A percentile compares a stretch with the other conserved stretches of the same genome.
Conservation (phyloP, 352 stramenopile genomes). For the Aphanomyces invadans region DNA sequence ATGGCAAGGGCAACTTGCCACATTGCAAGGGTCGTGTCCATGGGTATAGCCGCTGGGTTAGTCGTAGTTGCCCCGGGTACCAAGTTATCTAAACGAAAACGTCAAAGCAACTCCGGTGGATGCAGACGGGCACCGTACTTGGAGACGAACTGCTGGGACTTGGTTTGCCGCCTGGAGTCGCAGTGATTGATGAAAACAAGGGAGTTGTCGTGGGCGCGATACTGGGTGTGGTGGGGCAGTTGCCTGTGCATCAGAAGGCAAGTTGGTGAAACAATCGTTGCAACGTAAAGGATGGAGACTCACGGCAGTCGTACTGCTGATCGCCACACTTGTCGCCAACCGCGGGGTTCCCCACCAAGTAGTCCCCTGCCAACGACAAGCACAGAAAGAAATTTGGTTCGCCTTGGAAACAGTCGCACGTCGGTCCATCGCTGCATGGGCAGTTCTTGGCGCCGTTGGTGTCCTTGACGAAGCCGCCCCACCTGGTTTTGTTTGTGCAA, state of each 20-base stretch:
- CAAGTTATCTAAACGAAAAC: too few relatives aligned
- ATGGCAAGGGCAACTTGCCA: constrained; percentile 24
- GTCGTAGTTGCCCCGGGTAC: neutral
- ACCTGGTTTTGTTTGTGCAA: neutral
- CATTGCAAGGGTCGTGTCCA: neutral
- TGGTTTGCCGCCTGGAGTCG: neutral
- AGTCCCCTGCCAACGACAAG: neutral
- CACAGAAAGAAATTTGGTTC: neutral
- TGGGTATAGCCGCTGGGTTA: neutral
- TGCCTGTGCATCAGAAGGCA: neutral
- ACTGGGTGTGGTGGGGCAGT: neutral
- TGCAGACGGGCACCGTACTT: too few relatives aligned
- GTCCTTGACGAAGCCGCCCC: neutral
- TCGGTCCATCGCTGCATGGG: neutral
- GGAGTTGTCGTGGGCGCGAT: neutral
- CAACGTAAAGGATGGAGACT: too few relatives aligned
- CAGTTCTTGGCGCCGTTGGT: neutral
- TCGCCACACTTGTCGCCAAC: neutral
- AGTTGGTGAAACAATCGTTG: too few relatives aligned
- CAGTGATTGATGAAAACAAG: neutral
- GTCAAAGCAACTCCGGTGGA: too few relatives aligned
- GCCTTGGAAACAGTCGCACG: neutral
- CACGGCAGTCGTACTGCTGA: neutral
- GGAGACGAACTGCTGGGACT: neutral
- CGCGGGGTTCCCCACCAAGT: neutral